Evolutionary conservation across 352 stramenopile species (phyloP).

Genomic region (Phytophthora lateralis): DNA sequence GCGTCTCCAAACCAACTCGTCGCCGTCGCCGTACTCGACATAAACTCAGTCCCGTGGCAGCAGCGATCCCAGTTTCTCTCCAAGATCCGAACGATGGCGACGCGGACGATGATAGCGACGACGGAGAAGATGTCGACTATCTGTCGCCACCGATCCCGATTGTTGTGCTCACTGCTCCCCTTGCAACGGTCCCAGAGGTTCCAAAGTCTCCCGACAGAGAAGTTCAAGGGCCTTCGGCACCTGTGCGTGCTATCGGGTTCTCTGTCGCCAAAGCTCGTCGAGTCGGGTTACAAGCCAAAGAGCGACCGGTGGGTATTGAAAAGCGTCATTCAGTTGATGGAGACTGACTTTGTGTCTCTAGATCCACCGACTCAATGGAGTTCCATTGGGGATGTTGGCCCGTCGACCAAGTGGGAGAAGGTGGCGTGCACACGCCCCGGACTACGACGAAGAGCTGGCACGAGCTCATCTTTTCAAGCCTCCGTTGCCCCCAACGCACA

Average conservation of each 20-base stretch:
- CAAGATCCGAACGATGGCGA: conserved; percentile 33
- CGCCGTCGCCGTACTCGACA: conserved; percentile 26
- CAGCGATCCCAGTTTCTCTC: conserved; percentile 6
- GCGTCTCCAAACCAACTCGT: conserved; percentile 21
- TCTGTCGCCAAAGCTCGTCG: conserved; percentile 17
- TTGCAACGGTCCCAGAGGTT: conserved; percentile 15
- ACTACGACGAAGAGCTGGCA: conserved; percentile 53
- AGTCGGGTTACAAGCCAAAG: conserved; percentile 27
- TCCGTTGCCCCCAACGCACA: conserved; percentile 39
- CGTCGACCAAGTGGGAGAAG: conserved; percentile 35
- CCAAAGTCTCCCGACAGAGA: neutral
- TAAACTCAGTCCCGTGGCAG: conserved; percentile 3
- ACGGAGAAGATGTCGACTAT: conserved; percentile 12
- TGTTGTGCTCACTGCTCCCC: conserved; percentile 7
- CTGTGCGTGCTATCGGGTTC: conserved; percentile 28
- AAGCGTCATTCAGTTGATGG: neutral
- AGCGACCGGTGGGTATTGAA: conserved; percentile 21
- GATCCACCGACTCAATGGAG: conserved; percentile 25
- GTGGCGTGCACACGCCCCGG: conserved; percentile 35
- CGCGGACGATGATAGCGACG: conserved; percentile 23
- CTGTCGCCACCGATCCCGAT: conserved; percentile 13
- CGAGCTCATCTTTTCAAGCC: conserved; percentile 36
- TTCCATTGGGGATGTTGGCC: conserved; percentile 14
- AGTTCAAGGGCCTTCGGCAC: neutral
- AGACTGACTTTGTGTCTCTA: conserved; percentile 15